Conservation (phyloP, 257 asterid species). For the Ajuga chamaepitys region DNA sequence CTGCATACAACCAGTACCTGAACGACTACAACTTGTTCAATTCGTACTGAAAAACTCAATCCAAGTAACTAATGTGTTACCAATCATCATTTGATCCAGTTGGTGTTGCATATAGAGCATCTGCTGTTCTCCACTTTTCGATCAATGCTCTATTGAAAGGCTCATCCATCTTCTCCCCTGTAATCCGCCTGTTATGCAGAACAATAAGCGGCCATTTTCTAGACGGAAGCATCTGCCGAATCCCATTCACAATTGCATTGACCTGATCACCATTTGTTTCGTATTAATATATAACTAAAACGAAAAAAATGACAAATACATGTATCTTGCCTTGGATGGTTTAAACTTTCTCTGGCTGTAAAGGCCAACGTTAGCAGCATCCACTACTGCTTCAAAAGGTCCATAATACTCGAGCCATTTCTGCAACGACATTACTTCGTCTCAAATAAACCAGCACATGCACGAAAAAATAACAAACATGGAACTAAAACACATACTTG, state of each 20-base stretch:
- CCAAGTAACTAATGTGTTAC: constrained; percentile 19
- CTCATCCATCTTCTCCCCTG: constrained; percentile 62
- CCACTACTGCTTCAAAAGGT: constrained; percentile 86
- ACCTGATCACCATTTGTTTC: constrained; percentile 30
- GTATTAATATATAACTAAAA: neutral
- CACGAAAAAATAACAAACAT: neutral
- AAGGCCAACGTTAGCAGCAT: constrained; percentile 84
- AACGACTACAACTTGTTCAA: too few relatives aligned
- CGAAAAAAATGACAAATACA: neutral
- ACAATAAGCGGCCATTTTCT: constrained; percentile 77
- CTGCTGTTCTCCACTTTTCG: constrained; percentile 71
- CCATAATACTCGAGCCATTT: constrained; percentile 84
- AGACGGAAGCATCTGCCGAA: constrained; percentile 76
- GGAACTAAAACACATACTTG: constrained; percentile 40
- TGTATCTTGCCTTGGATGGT: constrained; percentile 54
- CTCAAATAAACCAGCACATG: too few relatives aligned
- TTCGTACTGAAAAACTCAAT: too few relatives aligned
- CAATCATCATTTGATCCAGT: constrained; percentile 97
- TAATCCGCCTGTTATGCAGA: constrained; percentile 70
- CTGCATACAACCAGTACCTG: constrained; percentile 98
- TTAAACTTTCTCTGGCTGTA: constrained; percentile 58
- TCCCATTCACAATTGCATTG: constrained; percentile 68
- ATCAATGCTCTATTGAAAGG: constrained; percentile 47
- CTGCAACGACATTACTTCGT: constrained; percentile 51
- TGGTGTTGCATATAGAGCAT: constrained; percentile 85